Evolutionary conservation across 768 basidiomycete species (phyloP).

Genomic region (Galerina marginata): DNA sequence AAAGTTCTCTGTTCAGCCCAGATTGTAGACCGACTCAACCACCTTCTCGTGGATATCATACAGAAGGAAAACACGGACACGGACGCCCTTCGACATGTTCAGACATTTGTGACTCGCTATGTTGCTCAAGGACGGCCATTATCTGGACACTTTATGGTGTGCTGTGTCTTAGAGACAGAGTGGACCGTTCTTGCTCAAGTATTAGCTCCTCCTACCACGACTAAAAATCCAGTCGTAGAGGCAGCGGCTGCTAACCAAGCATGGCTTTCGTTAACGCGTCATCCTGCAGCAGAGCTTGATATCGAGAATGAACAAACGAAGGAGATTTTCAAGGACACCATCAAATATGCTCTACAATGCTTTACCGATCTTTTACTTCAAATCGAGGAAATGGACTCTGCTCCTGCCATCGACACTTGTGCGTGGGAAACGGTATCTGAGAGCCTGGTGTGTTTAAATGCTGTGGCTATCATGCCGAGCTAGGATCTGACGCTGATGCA

Average conservation of each 20-base stretch:
- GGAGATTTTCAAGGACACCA: constrained; percentile 49
- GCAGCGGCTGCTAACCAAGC: constrained; percentile 86
- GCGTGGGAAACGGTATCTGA: constrained; percentile 94
- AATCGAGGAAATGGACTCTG: constrained; percentile 82
- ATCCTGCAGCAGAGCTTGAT: constrained; percentile 49
- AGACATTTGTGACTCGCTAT: constrained; percentile 78
- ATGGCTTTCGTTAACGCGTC: constrained; percentile 72
- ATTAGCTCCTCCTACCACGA: constrained; percentile 41
- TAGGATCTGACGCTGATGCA: background rate
- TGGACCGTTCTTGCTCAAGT: constrained; percentile 87
- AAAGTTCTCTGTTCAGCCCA: constrained; percentile 66
- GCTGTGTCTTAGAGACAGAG: constrained; percentile 84
- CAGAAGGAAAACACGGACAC: constrained; percentile 56
- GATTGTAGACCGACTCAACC: constrained; percentile 76
- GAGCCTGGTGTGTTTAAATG: constrained; percentile 64
- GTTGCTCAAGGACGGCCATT: constrained; percentile 76
- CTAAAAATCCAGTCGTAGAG: constrained; percentile 49
- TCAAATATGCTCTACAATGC: constrained; percentile 71
- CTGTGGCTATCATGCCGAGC: background rate
- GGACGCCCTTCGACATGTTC: constrained; percentile 61
- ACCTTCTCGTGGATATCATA: constrained; percentile 66
- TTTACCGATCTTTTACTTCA: constrained; percentile 80
- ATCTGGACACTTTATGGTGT: constrained; percentile 88
- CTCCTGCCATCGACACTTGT: constrained; percentile 85
- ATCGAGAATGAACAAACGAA: constrained; percentile 42